Conservation (phyloP, 2,329 filamentous ascomycete genomes). For the Penicillium crustosum region DNA sequence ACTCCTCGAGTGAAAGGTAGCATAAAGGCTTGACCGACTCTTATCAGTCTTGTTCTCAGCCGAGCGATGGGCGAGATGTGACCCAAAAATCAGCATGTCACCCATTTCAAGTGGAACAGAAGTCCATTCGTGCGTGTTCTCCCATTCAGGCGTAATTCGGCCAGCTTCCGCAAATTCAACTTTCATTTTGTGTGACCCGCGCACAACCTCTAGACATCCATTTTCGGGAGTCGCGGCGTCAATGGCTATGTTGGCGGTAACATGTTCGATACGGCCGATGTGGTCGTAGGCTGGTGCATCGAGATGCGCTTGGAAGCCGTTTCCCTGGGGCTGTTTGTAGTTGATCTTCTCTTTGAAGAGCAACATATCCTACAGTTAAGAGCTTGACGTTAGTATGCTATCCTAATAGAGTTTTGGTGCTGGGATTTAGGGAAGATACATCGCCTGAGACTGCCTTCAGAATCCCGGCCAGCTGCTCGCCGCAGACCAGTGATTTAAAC, state of each 20-base stretch:
- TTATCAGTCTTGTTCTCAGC: too few relatives aligned
- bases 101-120: slow-evolving; percentile 32
- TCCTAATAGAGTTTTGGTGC: too few relatives aligned
- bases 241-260: slow-evolving; percentile 38
- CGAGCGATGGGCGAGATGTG: slow-evolving; percentile 32
- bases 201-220: slow-evolving; percentile 37
- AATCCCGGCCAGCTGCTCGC: slow-evolving; percentile 26
- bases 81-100: slow-evolving; percentile 36
- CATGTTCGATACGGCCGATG: slow-evolving; percentile 36
- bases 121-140: slow-evolving; percentile 32
- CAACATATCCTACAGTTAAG: slow-evolving; percentile 29
- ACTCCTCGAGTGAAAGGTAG: too few relatives aligned
- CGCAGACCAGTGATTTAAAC: slow-evolving; percentile 30
- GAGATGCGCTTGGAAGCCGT: slow-evolving; percentile 38
- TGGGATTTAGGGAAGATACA: slow-evolving; percentile 2
- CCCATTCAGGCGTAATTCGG: slow-evolving; percentile 33
- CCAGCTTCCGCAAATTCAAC: slow-evolving; percentile 34
- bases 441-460: slow-evolving; percentile 30
- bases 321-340: slow-evolving; percentile 36
- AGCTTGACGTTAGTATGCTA: not conserved
- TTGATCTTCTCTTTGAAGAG: slow-evolving; percentile 43
- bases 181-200: slow-evolving; percentile 36
- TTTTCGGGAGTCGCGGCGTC: slow-evolving; percentile 34
- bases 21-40: too few relatives aligned
- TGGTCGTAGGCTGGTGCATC: slow-evolving; percentile 40